A percentile compares a stretch with the other conserved stretches of the same genome.
Evolutionary conservation across 129 eudicot genomes (phyloP).

Genomic region (Helianthus annuus): HanXRQr2.0-SUNRISE NC_035449.2:116804805-116805304

Average conservation of each 20-base stretch:
- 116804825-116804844: slow-evolving; percentile 8
- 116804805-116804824: neutral
- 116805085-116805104: slow-evolving; percentile 19
- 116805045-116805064: slow-evolving; percentile 5
- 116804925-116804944: slow-evolving; percentile 1
- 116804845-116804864: slow-evolving; percentile 2
- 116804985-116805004: neutral
- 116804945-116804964: slow-evolving; percentile 3
- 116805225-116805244: too few relatives aligned
- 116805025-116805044: neutral
- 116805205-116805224: neutral
- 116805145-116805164: slow-evolving; percentile 6
- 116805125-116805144: neutral
- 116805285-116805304: too few relatives aligned
- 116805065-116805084: slow-evolving; percentile 6
- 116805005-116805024: neutral
- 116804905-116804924: slow-evolving; percentile 8
- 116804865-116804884: slow-evolving; percentile 14
- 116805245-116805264: too few relatives aligned
- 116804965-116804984: neutral
- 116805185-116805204: slow-evolving; percentile 1
- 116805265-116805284: too few relatives aligned
- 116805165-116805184: neutral
- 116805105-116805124: neutral
- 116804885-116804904: slow-evolving; percentile 3